A percentile compares a stretch with the other conserved stretches of the same genome.
phyloP scores from a whole-genome alignment of 2,329 filamentous ascomycete species.

The Xylaria arbuscula region DNA sequence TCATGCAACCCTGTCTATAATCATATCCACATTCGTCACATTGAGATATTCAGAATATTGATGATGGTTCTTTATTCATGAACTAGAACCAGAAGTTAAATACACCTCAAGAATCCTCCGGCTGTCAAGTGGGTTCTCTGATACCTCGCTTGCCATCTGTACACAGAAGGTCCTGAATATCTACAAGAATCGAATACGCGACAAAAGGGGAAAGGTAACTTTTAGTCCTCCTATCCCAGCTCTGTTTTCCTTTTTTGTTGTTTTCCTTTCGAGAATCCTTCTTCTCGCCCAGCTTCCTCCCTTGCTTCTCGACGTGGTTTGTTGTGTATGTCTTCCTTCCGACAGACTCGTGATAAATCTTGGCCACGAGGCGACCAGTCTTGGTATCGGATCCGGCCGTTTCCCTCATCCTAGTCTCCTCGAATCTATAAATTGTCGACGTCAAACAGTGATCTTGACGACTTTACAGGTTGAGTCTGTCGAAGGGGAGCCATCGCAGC shows the following conservation, averaged over 20 bases:
- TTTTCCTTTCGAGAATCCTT: not conserved
- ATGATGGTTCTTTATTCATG: conserved; percentile 6
- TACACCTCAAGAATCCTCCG: conserved; percentile 15
- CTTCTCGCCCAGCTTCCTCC: not conserved
- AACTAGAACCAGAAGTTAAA: not conserved
- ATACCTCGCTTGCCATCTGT: conserved; percentile 20
- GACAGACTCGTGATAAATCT: conserved; percentile 2
- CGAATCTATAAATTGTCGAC: not conserved
- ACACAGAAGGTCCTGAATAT: conserved; percentile 27
- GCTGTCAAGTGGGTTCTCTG: not conserved
- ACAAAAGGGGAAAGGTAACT: not conserved
- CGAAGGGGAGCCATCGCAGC: conserved; percentile 36
- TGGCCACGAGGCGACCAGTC: conserved; percentile 4
- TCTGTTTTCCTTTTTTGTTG: conserved; percentile 2
- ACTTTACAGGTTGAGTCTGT: conserved; percentile 32
- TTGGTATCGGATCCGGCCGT: conserved; percentile 14
- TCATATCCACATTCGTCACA: not conserved
- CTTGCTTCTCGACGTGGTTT: not conserved
- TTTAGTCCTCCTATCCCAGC: conserved; percentile 2
- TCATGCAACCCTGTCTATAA: not conserved
- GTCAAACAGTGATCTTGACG: not conserved
- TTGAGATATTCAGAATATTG: not conserved
- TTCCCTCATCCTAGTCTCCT: not conserved
- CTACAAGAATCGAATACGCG: conserved; percentile 38
- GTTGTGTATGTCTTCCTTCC: not conserved